Percentiles rank a stretch among this genome's conserved stretches.
Evolutionary conservation across 2,329 filamentous ascomycete species (phyloP).

Genomic region (Fusarium secorum): DNA sequence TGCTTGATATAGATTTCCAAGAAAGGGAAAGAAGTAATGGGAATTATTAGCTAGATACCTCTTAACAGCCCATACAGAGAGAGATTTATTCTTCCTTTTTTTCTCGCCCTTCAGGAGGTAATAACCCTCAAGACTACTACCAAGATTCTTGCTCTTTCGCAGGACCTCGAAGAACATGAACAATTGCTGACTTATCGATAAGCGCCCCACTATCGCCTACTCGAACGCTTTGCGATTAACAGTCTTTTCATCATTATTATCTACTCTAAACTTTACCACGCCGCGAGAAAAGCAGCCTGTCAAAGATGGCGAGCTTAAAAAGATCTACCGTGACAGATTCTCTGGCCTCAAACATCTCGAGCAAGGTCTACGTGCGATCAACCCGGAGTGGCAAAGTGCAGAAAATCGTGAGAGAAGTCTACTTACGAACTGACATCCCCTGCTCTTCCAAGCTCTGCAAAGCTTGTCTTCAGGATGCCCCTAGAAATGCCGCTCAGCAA

Average conservation of each 20-base stretch:
- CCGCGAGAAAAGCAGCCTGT: background rate
- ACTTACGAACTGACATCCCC: constrained; percentile 94
- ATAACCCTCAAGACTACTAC: background rate
- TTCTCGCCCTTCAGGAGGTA: background rate
- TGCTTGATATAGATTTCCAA: background rate
- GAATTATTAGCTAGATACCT: background rate
- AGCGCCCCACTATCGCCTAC: constrained; percentile 38
- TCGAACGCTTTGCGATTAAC: constrained; percentile 34
- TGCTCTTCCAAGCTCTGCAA: constrained; percentile 92
- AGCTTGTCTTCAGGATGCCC: constrained; percentile 76
- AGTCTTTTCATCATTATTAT: constrained; percentile 31
- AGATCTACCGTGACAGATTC: constrained; percentile 61
- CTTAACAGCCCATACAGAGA: background rate
- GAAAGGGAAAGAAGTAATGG: background rate
- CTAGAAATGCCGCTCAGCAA: constrained; percentile 79
- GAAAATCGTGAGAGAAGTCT: constrained; percentile 97
- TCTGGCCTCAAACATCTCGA: constrained; percentile 79
- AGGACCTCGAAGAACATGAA: background rate
- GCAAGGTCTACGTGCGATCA: constrained; percentile 94
- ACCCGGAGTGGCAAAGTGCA: constrained; percentile 97
- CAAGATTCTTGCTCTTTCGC: background rate
- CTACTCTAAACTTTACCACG: constrained; percentile 7
- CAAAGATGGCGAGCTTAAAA: constrained; percentile 71
- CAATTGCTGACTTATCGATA: constrained; percentile 42
- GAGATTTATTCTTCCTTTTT: background rate